phyloP scores from a whole-genome alignment of 2,329 filamentous ascomycete genomes.

The Aaosphaeria pasadenensis region DNA sequence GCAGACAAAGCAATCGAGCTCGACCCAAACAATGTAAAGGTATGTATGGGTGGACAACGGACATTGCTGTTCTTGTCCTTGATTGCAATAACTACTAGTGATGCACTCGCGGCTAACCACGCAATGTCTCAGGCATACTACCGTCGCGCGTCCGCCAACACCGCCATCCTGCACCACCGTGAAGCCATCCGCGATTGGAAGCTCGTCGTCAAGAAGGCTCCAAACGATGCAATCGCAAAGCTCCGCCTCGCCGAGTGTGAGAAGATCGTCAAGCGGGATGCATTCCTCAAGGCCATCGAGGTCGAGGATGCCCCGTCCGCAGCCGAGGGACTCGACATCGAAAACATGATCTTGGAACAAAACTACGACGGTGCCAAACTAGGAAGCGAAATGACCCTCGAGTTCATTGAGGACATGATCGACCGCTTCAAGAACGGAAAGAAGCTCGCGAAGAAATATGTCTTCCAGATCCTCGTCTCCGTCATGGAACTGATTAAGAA shows the following conservation, averaged over 20 bases:
- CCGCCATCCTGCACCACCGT: conserved; percentile 82
- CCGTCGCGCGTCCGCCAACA: conserved; percentile 85
- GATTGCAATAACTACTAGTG: not conserved
- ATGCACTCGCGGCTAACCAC: not conserved
- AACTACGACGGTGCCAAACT: conserved; percentile 82
- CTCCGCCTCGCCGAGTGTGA: conserved; percentile 90
- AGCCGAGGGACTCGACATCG: conserved; percentile 75
- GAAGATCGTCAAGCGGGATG: conserved; percentile 86
- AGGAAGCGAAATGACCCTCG: conserved; percentile 82
- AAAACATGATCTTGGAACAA: conserved; percentile 77
- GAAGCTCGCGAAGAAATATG: conserved; percentile 93
- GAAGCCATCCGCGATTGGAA: conserved; percentile 92
- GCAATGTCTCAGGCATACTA: conserved; percentile 73
- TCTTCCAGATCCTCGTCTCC: conserved; percentile 90
- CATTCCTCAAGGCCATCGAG: conserved; percentile 94
- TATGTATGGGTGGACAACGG: conserved; percentile 31
- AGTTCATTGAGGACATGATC: conserved; percentile 98
- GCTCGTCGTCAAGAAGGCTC: conserved; percentile 82
- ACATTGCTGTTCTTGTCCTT: not conserved
- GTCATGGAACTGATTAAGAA: conserved; percentile 87
- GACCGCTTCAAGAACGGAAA: conserved; percentile 94
- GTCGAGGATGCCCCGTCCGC: conserved; percentile 89
- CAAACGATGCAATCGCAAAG: conserved; percentile 84
- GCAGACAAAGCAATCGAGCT: conserved; percentile 88
- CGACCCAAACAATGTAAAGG: conserved; percentile 85